These are phyloP conservation scores for Fusarium sp. DNA, from an alignment of 2,329 filamentous ascomycete species.

Conservation along the genomic window DNA sequence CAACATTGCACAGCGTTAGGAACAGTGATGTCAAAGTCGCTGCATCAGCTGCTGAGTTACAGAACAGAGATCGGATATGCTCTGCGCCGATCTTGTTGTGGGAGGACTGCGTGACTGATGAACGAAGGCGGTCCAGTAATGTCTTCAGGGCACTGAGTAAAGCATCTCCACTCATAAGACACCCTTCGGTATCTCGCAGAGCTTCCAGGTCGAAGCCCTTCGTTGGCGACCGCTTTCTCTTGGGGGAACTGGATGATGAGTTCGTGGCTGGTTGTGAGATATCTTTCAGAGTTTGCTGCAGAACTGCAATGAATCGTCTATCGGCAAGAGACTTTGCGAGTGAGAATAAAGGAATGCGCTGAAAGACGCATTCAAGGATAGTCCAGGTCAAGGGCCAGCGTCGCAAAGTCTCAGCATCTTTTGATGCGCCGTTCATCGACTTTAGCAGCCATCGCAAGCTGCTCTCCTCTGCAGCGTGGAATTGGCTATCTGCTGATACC, in stretches of 20 bases:
- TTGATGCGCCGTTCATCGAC: conserved; percentile 60
- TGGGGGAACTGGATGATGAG: conserved; percentile 44
- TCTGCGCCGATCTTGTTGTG: conserved; percentile 63
- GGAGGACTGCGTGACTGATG: conserved; percentile 45
- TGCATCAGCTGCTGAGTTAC: conserved; percentile 56
- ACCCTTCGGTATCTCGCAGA: conserved; percentile 51
- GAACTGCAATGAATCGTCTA: conserved; percentile 69
- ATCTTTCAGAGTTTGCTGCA: conserved; percentile 73
- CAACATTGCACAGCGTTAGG: conserved; percentile 54
- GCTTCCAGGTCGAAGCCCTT: conserved; percentile 50
- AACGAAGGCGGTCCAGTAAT: conserved; percentile 57
- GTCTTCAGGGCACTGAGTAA: conserved; percentile 57
- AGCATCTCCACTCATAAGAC: conserved; percentile 57
- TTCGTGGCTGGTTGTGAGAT: conserved; percentile 49
- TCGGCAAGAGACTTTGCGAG: conserved; percentile 76
- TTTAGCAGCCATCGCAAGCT: conserved; percentile 71
- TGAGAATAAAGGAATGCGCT: conserved; percentile 72
- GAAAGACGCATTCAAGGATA: conserved; percentile 67
- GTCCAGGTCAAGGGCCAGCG: conserved; percentile 67
- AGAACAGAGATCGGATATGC: conserved; percentile 66
- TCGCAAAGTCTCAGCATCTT: conserved; percentile 60
- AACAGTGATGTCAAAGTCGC: conserved; percentile 56
- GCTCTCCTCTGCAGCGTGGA: conserved; percentile 64
- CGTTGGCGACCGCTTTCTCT: conserved; percentile 56
- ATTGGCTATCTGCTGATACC: conserved; percentile 51